These are phyloP conservation scores for Marasmius fiardii DNA, from an alignment of 1,284 basidiomycete genomes.

Conservation along the genomic window DNA sequence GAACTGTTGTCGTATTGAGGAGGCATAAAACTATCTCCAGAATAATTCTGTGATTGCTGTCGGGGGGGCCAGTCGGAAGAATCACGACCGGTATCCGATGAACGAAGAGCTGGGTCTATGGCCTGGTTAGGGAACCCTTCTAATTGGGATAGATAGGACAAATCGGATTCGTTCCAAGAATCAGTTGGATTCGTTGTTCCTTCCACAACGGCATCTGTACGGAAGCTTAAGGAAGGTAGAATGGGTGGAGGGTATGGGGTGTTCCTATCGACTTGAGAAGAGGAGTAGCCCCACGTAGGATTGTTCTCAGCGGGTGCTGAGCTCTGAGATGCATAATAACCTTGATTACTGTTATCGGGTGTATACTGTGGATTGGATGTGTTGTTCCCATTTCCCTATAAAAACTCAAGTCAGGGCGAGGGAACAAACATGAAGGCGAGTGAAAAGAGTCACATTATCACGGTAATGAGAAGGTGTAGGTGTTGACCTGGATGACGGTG, in stretches of 20 bases:
- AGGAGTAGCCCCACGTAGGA: slow-evolving; percentile 52
- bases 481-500: slow-evolving; percentile 33
- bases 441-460: slow-evolving; percentile 33
- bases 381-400: slow-evolving; percentile 28
- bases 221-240: slow-evolving; percentile 43
- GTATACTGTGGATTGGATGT: background rate
- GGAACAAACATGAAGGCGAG: slow-evolving; percentile 8
- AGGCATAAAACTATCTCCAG: background rate
- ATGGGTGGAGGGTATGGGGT: slow-evolving; percentile 48
- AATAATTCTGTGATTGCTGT: background rate
- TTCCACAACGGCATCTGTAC: background rate
- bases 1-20: background rate
- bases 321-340: slow-evolving; percentile 10
- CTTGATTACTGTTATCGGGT: background rate
- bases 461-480: slow-evolving; percentile 37
- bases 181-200: background rate
- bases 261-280: slow-evolving; percentile 44
- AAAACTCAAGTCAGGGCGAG: slow-evolving; percentile 28
- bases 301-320: slow-evolving; percentile 7
- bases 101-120: slow-evolving; percentile 1
- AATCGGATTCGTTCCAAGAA: background rate
- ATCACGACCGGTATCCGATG: background rate
- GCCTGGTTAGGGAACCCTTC: background rate
- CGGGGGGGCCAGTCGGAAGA: background rate
- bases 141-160: background rate